phyloP scores from a whole-genome alignment of 352 stramenopile genomes.

The Phytopythium kandeliae region DNA sequence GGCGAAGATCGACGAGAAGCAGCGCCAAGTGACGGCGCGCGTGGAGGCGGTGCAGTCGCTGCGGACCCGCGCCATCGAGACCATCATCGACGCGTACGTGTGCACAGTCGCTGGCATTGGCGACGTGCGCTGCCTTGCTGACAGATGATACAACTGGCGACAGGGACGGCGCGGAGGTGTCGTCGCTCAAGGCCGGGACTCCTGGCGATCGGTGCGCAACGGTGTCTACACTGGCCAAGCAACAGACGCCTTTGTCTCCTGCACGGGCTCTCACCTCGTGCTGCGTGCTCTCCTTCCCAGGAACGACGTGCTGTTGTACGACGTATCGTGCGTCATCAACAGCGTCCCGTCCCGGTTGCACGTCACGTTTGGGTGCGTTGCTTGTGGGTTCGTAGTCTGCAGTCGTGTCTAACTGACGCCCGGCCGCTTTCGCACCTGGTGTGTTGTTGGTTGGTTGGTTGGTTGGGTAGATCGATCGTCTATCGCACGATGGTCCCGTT shows the following conservation, averaged over 20 bases:
- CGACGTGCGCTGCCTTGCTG: neutral
- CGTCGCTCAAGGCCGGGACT: constrained; percentile 29
- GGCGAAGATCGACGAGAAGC: constrained; percentile 78
- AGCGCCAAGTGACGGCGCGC: constrained; percentile 55
- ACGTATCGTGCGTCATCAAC: constrained; percentile 71
- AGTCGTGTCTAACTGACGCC: neutral
- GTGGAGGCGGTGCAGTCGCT: constrained; percentile 60
- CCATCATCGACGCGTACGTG: constrained; percentile 68
- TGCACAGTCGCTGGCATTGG: too few relatives aligned
- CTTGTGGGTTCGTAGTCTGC: neutral
- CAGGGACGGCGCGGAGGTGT: constrained; percentile 42
- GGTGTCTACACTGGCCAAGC: neutral
- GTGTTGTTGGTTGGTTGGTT: neutral
- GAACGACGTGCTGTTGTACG: constrained; percentile 75
- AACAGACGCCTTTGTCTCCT: neutral
- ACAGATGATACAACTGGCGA: neutral
- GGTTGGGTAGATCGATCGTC: constrained; percentile 37
- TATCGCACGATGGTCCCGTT: constrained; percentile 75
- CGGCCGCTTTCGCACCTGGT: too few relatives aligned
- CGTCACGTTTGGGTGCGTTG: constrained; percentile 65
- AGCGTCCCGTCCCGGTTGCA: constrained; percentile 63
- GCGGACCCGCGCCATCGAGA: constrained; percentile 38
- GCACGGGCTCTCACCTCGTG: neutral
- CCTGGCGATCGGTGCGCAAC: constrained; percentile 22
- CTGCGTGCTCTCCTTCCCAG: constrained; percentile 9